Evolutionary conservation across 1,284 basidiomycete species (phyloP).

Genomic region (Anthracocystis setariae): DNA sequence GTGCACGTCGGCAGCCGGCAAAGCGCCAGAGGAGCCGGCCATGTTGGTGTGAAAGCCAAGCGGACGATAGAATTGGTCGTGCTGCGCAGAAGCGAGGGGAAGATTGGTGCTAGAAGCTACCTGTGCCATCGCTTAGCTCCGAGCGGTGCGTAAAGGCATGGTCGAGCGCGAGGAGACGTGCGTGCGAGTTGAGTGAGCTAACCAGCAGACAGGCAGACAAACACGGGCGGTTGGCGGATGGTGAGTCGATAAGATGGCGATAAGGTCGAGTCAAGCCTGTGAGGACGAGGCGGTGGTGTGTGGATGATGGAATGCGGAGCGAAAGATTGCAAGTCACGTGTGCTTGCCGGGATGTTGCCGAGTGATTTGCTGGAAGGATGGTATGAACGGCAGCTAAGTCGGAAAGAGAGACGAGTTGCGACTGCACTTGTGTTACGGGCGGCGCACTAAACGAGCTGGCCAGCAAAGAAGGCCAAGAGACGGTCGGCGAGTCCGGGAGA

Average conservation of each 20-base stretch:
- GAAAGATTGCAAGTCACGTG: no score
- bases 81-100: conserved; percentile 21
- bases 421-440: no score
- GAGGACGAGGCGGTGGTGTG: not conserved
- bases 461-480: no score
- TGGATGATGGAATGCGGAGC: no score
- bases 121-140: conserved; percentile 42
- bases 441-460: no score
- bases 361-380: no score
- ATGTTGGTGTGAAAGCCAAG: conserved; percentile 14
- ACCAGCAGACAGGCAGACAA: not conserved
- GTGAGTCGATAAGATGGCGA: not conserved
- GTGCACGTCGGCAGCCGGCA: conserved; percentile 13
- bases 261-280: not conserved
- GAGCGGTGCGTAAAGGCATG: conserved; percentile 25
- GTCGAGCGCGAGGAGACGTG: conserved; percentile 9
- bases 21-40: conserved; percentile 13
- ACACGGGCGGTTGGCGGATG: not conserved
- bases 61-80: conserved; percentile 21
- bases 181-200: conserved; percentile 1
- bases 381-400: no score
- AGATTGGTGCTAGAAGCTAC: conserved; percentile 35
- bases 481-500: not conserved
- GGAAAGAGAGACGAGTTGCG: no score
- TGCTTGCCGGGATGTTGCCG: no score